Base-by-base conservation (phyloP, 208 protist genomes). In the Leptomonas pyrrhocoris region DNA sequence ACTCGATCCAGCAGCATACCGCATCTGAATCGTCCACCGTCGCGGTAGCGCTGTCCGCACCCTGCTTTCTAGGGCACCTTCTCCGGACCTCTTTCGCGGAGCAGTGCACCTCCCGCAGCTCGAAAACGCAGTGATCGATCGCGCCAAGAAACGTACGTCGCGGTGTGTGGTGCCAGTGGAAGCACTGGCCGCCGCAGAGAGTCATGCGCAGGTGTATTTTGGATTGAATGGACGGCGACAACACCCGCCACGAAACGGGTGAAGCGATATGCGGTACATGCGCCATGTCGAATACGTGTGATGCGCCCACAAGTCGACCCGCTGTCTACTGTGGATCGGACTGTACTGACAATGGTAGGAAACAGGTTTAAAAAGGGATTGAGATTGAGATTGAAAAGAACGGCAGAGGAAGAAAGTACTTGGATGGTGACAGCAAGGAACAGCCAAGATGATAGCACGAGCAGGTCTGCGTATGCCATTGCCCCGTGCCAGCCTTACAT, bases 151-250 rank as follows among this genome's bases (percentile, higher is more conserved):
- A 94, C 0, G 81, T 89, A 46, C 57, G 46, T 13, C 81, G 56
- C 18, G 67, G 63, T 13, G 84, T 90, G 13, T 23, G 73, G 21
- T 77, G 60, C 86, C 89, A 94, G 45, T 84, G 89, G 45, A 94
- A 94, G 69, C 89, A 94, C 64, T 94, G 89, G 0, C 89, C 89
- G 23, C 86, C 84, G 59, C 80, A 83, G 23, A 94, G 71, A 0
- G 85, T 90, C 75, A 80, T 80, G 19, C 54, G 71, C 42, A 94
- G 58, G 65, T 88, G 58, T 1, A 92, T 57, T 13, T 69, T 71
- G 1, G 74, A 60, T 6, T 38, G 30, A 13, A 73, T 28, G 11
- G 89, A 86, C 13, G 62, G 13, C 6, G 13, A n/a, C 34, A 92
- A 55, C 25, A 78, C 43, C 18, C 61, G 54, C 84, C 88, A 91